Evolutionary conservation across 2,329 filamentous ascomycete species (phyloP), one percentile per base, ranked within the genome.

Genomic region (Diaporthe batatas): DNA sequence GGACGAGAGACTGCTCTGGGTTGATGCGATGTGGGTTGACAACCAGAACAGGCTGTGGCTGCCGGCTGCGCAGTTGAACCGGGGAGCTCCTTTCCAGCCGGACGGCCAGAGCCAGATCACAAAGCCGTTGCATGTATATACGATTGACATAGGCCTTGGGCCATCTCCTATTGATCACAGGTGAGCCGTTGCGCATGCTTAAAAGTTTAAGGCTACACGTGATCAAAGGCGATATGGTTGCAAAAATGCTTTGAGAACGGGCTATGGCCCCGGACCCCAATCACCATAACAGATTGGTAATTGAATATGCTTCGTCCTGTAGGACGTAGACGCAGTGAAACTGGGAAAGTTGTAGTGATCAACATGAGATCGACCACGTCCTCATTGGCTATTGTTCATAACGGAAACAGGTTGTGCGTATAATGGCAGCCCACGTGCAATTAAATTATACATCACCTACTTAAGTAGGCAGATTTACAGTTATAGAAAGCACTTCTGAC

Each of bases 11-110:
- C 32, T 74, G 62, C 36, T 74, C 18, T 74, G 70, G 69, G 64
- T 74, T 4, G 72, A 74, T 29, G 69, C 72, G 16, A 74, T 74
- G 72, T 74, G 72, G 72, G 51, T 74, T 5, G 70, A 69, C 49
- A 49, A 23, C 14, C 21, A 49, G 36, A 62, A 69, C 49, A 67
- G 34, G 70, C 34, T 74, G 47, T 74, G 72, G 72, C 68, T 74
- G 57, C 72, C 72, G 18, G 44, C 70, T 29, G 70, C 70, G 25
- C 70, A 69, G 57, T n/a, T 72, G 57, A 72, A 72, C 42, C 49
- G 70, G 7, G 70, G 70, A 16, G 64, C 18, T 23, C 62, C 72
- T 25, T 74, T 72, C 25, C 62, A 59, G 11, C 8, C 44, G 3
- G 44, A 29, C 21, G 68, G 68, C 5, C 34, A 54, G 54, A 71